Evolutionary conservation across 1,139 yeast species (phyloP), one percentile per base, ranked within the genome.

Genomic region (Debaryomyces fabryi): DNA sequence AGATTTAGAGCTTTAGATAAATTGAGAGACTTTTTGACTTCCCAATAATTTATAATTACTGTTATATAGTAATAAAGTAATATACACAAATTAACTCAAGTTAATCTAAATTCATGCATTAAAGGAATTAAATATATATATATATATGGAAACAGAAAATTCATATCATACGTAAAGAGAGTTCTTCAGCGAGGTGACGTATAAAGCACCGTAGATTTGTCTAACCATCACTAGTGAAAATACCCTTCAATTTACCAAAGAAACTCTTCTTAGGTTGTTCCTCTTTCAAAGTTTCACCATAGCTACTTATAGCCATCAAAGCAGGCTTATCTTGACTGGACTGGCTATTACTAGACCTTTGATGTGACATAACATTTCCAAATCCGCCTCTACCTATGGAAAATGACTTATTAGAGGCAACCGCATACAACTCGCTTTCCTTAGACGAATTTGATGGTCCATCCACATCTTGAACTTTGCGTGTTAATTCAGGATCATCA

Each of bases 1-100:
- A 79, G 99, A 62, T 90, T 77, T 60, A 84, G 78, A 65, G 98
- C 99, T 0, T 79, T 93, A 60, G 82, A 76, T 50, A 82, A 88
- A 66, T 78, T 93, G 52, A 82, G 81, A 64, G 81, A 74, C 29
- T 88, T 73, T 58, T 74, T 92, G 52, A 47, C 58, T 30, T 52
- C 51, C 38, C 60, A 59, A 45, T 64, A 56, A 44, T 24, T 35
- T 18, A 35, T 21, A 21, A 6, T 24, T 33, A 12, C 23, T 16
- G 34, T 15, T 20, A n/a, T 6, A 35, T 35, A 12, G 24, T 16
- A 35, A 20, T 39, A 25, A 27, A 38, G 15, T 32, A 35, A 20
- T 39, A 33, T 27, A 38, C 13, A 12, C 4, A 27, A 27, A 6
- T 27, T 12, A 3, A 27, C 3, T 18, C 6, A 24, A 37, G 27